phyloP scores from a whole-genome alignment of 1,284 basidiomycete species.

The Pyrrhoderma lamaoense region DNA sequence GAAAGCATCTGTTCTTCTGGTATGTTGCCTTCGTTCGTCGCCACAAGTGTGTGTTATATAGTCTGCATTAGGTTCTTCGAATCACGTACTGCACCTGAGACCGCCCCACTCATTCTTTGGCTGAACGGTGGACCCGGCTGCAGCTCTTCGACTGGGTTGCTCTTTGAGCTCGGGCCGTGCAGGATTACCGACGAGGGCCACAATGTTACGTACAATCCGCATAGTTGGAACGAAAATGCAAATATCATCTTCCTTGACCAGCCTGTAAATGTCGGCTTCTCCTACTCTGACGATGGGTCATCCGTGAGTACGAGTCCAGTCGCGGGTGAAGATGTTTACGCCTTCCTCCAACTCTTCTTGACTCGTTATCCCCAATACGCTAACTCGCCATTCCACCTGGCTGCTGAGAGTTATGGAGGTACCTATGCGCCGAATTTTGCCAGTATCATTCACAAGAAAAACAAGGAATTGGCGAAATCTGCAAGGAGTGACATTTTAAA shows the following conservation, averaged over 20 bases:
- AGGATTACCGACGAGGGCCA: conserved; percentile 59
- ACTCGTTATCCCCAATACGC: conserved; percentile 64
- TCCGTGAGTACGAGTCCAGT: conserved; percentile 66
- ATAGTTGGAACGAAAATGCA: conserved; percentile 68
- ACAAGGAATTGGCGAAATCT: conserved; percentile 43
- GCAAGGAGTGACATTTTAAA: conserved; percentile 39
- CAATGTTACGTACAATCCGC: conserved; percentile 64
- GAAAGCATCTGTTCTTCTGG: conserved; percentile 88
- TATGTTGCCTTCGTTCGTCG: conserved; percentile 27
- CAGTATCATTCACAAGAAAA: conserved; percentile 67
- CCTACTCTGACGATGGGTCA: conserved; percentile 68
- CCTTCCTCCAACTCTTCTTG: conserved; percentile 86
- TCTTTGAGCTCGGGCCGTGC: conserved; percentile 88
- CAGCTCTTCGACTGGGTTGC: conserved; percentile 69
- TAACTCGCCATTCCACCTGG: conserved; percentile 58
- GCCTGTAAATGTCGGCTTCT: conserved; percentile 85
- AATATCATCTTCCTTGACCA: conserved; percentile 79
- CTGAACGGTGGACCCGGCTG: conserved; percentile 83
- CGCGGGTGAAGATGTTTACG: conserved; percentile 81
- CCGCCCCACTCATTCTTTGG: conserved; percentile 84
- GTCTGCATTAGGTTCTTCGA: conserved; percentile 70
- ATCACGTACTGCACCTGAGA: conserved; percentile 60
- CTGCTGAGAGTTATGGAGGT: conserved; percentile 76
- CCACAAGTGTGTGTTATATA: conserved; percentile 13
- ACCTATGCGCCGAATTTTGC: conserved; percentile 77